These are phyloP conservation scores for Aspergillus caelatus DNA, from an alignment of 2,329 filamentous ascomycete genomes.

Conservation along the genomic window DNA sequence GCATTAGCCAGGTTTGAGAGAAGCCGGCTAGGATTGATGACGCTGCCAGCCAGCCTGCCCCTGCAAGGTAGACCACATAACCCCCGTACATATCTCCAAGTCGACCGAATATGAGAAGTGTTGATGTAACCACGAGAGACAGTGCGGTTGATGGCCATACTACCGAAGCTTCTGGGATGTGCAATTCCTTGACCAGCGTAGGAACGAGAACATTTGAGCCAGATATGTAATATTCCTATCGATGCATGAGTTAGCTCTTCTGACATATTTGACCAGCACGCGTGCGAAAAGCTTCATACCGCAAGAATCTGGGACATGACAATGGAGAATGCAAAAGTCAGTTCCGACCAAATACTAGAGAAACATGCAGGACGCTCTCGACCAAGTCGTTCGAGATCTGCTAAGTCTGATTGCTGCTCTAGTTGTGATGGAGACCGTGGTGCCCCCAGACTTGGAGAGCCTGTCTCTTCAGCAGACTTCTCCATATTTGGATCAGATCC, in stretches of 20 bases:
- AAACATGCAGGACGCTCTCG: conserved; percentile 64
- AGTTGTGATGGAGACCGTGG: not conserved
- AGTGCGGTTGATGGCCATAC: conserved; percentile 59
- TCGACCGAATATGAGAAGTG: conserved; percentile 58
- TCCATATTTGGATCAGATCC: conserved; percentile 1
- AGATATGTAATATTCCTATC: conserved; percentile 72
- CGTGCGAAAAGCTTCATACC: conserved; percentile 37
- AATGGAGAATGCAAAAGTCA: conserved; percentile 65
- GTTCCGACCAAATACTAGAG: conserved; percentile 56
- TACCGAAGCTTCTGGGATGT: conserved; percentile 67
- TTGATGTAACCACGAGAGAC: conserved; percentile 52
- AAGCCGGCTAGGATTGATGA: conserved; percentile 75
- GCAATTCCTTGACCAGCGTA: conserved; percentile 61
- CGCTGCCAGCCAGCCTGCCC: conserved; percentile 63
- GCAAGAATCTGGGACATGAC: conserved; percentile 66
- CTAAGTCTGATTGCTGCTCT: conserved; percentile 14
- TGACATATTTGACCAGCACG: not conserved
- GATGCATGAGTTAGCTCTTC: not conserved
- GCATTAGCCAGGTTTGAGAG: conserved; percentile 67
- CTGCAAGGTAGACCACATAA: conserved; percentile 65
- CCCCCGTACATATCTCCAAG: conserved; percentile 65
- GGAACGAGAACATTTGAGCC: conserved; percentile 74
- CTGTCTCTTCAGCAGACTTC: conserved; percentile 9
- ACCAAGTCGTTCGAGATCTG: conserved; percentile 61
- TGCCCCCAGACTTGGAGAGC: not conserved